A percentile compares a stretch with the other conserved stretches of the same genome.
Evolutionary conservation across 371 early-diverging fungal genomes (phyloP).

Genomic region (Chytridium lagenaria): DNA sequence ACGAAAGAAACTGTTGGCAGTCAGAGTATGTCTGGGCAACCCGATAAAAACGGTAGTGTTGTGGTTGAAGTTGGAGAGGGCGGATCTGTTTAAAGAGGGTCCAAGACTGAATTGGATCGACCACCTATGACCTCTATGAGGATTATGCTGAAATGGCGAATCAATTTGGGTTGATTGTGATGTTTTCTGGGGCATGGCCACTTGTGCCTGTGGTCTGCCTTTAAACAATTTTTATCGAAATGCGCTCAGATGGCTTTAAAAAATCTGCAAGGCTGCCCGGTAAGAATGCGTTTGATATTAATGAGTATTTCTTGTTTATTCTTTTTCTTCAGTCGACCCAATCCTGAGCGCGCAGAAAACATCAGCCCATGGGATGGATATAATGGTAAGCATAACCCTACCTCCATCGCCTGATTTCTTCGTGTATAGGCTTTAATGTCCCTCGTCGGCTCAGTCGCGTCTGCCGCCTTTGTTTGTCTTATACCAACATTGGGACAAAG

Average conservation of each 20-base stretch:
- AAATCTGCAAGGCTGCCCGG: slow-evolving; percentile 76
- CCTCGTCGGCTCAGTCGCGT: slow-evolving; percentile 33
- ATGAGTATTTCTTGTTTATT: background rate
- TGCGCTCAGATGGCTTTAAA: slow-evolving; percentile 89
- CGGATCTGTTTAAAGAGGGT: too few relatives aligned
- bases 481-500: slow-evolving; percentile 40
- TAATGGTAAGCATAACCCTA: background rate
- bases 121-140: slow-evolving; percentile 82
- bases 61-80: background rate
- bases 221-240: slow-evolving; percentile 86
- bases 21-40: background rate
- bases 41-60: background rate
- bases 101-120: slow-evolving; percentile 50
- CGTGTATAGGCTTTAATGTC: slow-evolving; percentile 38
- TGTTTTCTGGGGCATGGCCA: slow-evolving; percentile 85
- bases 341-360: slow-evolving; percentile 77
- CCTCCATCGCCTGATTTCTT: too few relatives aligned
- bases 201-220: slow-evolving; percentile 79
- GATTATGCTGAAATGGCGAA: slow-evolving; percentile 93
- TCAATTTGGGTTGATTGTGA: slow-evolving; percentile 83
- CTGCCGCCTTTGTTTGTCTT: slow-evolving; percentile 33
- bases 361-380: slow-evolving; percentile 83
- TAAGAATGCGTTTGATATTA: slow-evolving; percentile 21
- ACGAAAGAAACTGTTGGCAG: background rate
- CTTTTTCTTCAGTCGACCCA: slow-evolving; percentile 63